These are phyloP conservation scores for Cladophialophora carrionii DNA, from an alignment of 2,329 filamentous ascomycete genomes.

Conservation along the genomic window DNA sequence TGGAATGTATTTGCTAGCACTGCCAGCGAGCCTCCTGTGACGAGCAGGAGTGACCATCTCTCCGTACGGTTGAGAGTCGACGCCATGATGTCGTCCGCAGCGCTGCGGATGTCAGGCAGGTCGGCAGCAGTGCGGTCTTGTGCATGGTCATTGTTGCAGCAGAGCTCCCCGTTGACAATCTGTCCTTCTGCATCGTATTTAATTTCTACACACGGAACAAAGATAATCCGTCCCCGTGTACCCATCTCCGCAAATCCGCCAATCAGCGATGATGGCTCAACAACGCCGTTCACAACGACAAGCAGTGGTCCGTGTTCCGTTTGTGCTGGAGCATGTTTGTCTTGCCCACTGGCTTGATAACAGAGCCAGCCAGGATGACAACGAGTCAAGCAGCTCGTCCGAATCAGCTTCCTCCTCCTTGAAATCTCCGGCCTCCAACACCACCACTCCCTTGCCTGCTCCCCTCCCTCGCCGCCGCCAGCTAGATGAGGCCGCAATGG, in stretches of 20 bases:
- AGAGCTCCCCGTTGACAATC: slow-evolving; percentile 7
- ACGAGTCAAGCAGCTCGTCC: not conserved
- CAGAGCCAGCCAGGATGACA: not conserved
- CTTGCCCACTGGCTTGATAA: not conserved
- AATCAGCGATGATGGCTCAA: slow-evolving; percentile 9
- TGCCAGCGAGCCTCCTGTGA: slow-evolving; percentile 70
- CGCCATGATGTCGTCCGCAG: slow-evolving; percentile 42
- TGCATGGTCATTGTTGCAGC: not conserved
- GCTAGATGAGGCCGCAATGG: slow-evolving; percentile 17
- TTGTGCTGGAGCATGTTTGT: not conserved
- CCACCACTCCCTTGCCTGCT: not conserved
- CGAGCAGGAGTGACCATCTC: slow-evolving; percentile 61
- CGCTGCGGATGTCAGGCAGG: not conserved
- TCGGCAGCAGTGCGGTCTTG: not conserved
- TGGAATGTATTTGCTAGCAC: slow-evolving; percentile 80
- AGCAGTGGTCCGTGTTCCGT: not conserved
- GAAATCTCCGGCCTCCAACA: not conserved
- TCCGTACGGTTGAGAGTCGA: slow-evolving; percentile 56
- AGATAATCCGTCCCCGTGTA: not conserved
- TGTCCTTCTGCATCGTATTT: slow-evolving; percentile 7
- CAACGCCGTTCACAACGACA: not conserved
- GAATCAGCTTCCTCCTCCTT: not conserved
- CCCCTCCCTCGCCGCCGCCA: slow-evolving; percentile 1
- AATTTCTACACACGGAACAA: slow-evolving; percentile 6
- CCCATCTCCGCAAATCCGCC: slow-evolving; percentile 1